These are phyloP conservation scores for Metschnikowia kunwiensis DNA, from an alignment of 805 yeast genomes.

Conservation along the genomic window DNA sequence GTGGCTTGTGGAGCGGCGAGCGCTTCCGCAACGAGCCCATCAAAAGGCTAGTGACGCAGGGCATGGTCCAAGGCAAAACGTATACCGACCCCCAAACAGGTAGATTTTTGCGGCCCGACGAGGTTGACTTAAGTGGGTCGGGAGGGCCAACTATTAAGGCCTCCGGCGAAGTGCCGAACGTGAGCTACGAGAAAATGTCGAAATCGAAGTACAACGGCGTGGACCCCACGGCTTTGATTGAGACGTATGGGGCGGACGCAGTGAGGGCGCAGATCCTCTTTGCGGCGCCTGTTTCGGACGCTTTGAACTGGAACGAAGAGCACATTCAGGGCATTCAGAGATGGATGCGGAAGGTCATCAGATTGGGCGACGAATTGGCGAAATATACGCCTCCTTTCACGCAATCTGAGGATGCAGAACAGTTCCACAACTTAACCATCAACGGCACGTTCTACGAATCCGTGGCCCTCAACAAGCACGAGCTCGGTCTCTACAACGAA, in stretches of 20 bases:
- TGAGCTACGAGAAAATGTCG: slow-evolving; percentile 89
- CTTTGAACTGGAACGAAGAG: slow-evolving; percentile 84
- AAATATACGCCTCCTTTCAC: background rate
- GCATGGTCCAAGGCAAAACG: slow-evolving; percentile 97
- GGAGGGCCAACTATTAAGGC: slow-evolving; percentile 44
- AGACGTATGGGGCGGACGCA: slow-evolving; percentile 85
- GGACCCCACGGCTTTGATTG: slow-evolving; percentile 77
- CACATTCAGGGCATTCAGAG: slow-evolving; percentile 85
- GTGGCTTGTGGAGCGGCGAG: slow-evolving; percentile 67
- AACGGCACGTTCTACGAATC: slow-evolving; percentile 19
- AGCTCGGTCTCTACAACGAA: slow-evolving; percentile 56
- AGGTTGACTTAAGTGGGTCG: slow-evolving; percentile 47
- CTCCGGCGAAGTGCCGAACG: slow-evolving; percentile 49
- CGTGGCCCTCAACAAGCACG: slow-evolving; percentile 39
- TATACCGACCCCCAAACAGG: slow-evolving; percentile 69
- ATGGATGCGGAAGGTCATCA: slow-evolving; percentile 68
- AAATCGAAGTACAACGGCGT: slow-evolving; percentile 94
- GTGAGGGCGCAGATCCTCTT: slow-evolving; percentile 90
- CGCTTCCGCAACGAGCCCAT: slow-evolving; percentile 73
- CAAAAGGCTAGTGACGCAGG: slow-evolving; percentile 78
- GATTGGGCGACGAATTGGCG: slow-evolving; percentile 15
- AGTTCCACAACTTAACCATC: slow-evolving; percentile 19
- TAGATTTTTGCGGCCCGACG: slow-evolving; percentile 74
- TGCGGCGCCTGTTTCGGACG: slow-evolving; percentile 84
- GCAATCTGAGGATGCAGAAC: slow-evolving; percentile 3